Percentiles rank a stretch among this genome's conserved stretches.
Evolutionary conservation across 1,139 yeast species (phyloP).

Genomic region (Yamadazyma oceani): DNA sequence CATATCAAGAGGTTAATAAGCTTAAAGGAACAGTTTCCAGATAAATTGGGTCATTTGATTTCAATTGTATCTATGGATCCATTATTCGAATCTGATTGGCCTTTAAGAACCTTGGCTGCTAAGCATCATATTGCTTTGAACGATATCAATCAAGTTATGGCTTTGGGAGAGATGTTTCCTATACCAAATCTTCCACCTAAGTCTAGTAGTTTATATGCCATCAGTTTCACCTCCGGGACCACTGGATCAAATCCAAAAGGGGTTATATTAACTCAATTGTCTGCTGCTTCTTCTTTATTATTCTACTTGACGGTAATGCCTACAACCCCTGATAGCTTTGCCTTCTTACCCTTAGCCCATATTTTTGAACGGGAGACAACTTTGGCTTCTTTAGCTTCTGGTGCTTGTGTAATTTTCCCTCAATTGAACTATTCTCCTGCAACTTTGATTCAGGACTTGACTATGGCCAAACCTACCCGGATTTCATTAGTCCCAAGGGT

Average conservation of each 20-base stretch:
- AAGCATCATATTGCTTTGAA: slow-evolving; percentile 24
- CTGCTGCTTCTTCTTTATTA: slow-evolving; percentile 28
- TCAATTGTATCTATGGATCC: slow-evolving; percentile 40
- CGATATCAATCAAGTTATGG: slow-evolving; percentile 34
- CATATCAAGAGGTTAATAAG: slow-evolving; percentile 27
- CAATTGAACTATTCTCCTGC: slow-evolving; percentile 34
- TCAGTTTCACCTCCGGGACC: slow-evolving; percentile 45
- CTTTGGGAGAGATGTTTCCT: slow-evolving; percentile 27
- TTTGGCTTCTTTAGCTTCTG: slow-evolving; percentile 23
- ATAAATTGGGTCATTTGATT: slow-evolving; percentile 27
- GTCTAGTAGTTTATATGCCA: slow-evolving; percentile 33
- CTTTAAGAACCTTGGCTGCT: slow-evolving; percentile 23
- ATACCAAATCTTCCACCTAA: slow-evolving; percentile 25
- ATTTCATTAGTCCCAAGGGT: slow-evolving; percentile 42
- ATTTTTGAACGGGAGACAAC: slow-evolving; percentile 54
- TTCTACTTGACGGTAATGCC: slow-evolving; percentile 18
- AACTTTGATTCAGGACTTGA: slow-evolving; percentile 40
- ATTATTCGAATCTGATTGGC: slow-evolving; percentile 18
- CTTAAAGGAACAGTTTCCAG: slow-evolving; percentile 27
- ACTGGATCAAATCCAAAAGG: slow-evolving; percentile 45
- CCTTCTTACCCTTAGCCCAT: slow-evolving; percentile 70
- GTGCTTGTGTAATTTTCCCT: slow-evolving; percentile 42
- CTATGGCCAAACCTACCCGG: slow-evolving; percentile 33
- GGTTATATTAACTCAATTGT: slow-evolving; percentile 33
- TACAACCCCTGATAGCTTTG: slow-evolving; percentile 15